Evolutionary conservation across 805 yeast genomes (phyloP).

Genomic region (Metschnikowia lochheadii): DNA sequence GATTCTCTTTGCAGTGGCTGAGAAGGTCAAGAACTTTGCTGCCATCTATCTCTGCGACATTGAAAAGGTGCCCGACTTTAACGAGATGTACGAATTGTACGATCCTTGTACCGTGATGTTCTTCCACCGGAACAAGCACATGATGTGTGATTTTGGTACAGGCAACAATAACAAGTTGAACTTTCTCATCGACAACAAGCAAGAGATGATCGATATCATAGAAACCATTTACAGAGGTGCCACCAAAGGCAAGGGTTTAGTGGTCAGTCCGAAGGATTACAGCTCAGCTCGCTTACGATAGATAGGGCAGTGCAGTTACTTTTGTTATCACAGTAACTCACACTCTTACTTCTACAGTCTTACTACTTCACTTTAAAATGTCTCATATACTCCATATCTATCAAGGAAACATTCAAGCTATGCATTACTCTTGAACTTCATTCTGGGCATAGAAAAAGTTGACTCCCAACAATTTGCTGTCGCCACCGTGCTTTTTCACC

Average conservation of each 20-base stretch:
- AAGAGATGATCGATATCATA: constrained; percentile 85
- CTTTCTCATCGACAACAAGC: constrained; percentile 68
- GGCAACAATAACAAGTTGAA: constrained; percentile 95
- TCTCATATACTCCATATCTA: neutral
- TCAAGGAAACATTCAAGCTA: neutral
- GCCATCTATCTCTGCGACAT: constrained; percentile 85
- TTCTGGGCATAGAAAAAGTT: constrained; percentile 85
- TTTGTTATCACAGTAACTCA: too few species aligned
- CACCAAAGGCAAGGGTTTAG: constrained; percentile 86
- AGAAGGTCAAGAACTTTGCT: constrained; percentile 82
- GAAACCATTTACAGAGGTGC: constrained; percentile 93
- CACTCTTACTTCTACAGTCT: neutral
- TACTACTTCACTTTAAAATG: neutral
- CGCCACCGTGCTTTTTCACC: constrained; percentile 55
- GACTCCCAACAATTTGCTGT: constrained; percentile 60
- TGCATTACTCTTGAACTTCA: constrained; percentile 18
- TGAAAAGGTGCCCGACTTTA: constrained; percentile 86
- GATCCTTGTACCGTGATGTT: constrained; percentile 94
- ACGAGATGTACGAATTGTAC: constrained; percentile 78
- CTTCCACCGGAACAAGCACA: constrained; percentile 86
- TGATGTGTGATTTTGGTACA: constrained; percentile 98
- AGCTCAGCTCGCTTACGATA: constrained; percentile 25
- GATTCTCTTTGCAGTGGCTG: constrained; percentile 70
- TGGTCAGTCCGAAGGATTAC: constrained; percentile 74
- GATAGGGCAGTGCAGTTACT: neutral